Evolutionary conservation across 345 rosid species (phyloP), one percentile per base, ranked within the genome.

Genomic region (Lagerstroemia speciosa): DNA sequence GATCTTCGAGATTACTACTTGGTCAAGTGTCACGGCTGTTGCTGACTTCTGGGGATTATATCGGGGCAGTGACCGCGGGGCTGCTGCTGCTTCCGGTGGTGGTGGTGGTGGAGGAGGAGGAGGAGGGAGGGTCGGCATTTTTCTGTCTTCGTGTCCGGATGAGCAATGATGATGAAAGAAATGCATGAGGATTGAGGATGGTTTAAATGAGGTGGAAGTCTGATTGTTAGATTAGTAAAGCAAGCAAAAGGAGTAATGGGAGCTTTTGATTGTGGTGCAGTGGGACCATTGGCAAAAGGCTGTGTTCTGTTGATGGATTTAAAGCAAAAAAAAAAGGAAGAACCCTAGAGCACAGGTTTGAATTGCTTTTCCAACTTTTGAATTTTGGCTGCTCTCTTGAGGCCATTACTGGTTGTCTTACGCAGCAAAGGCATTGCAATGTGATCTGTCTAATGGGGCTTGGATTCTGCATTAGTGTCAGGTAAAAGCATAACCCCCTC

Each of bases 211-310:
- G 43, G 69, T 67, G 79, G 75, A 79, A 64, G 73, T 57, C 48
- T 62, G 24, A n/a, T 31, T 22, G 74, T 53, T 22, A n/a, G 60
- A 53, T 53, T 20, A 53, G 27, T 57, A 57, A 57, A 26, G 62
- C 62, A 85, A 77, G 55, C 27, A 61, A 69, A 41, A 64, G 70
- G 30, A 77, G 62, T 26, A 57, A 85, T 74, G 76, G 71, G 80
- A 71, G 83, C 75, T 81, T 81, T 77, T 68, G 75, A 66, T 78
- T 62, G 63, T 37, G 78, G 62, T n/a, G 10, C 48, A 77, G 82
- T 78, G 83, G 92, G 86, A 68, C 85, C 83, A 64, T 50, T 67
- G 57, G 67, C 30, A 65, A 84, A 84, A 82, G 83, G 67, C 67
- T 55, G 62, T 52, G 38, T 5, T 17, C 29, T 65, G 27, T 26